Percentiles rank a stretch among this genome's conserved stretches.
Conservation (phyloP, 129 eudicot genomes). For the Deinandra increscens region DNA sequence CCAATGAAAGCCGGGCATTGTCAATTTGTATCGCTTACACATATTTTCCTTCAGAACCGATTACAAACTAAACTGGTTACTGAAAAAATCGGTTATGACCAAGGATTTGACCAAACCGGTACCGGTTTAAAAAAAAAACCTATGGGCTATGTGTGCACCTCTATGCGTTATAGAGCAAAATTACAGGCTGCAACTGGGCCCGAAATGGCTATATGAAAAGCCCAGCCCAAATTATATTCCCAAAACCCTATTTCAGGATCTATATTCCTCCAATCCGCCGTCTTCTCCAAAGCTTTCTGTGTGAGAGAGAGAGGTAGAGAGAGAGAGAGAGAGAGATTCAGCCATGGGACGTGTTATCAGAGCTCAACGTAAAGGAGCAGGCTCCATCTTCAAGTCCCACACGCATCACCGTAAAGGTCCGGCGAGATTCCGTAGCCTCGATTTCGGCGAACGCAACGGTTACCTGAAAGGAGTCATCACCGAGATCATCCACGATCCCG, state of each 20-base stretch:
- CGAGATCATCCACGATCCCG: conserved; percentile 87
- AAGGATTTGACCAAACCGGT: too few species aligned
- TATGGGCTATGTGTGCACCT: too few species aligned
- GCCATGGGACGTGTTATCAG: conserved; percentile 55
- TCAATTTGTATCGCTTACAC: too few species aligned
- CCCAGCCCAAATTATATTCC: conserved; percentile 11
- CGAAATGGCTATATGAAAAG: background rate
- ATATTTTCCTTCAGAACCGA: too few species aligned
- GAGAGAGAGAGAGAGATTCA: conserved; percentile 3
- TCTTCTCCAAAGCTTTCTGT: conserved; percentile 19
- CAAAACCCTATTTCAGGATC: conserved; percentile 32
- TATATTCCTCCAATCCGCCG: conserved; percentile 7
- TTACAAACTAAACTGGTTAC: too few species aligned
- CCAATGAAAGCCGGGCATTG: too few species aligned
- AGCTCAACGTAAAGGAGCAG: conserved; percentile 70
- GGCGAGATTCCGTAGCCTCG: conserved; percentile 71
- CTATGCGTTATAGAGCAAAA: too few species aligned
- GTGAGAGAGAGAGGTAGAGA: background rate
- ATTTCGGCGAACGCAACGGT: conserved; percentile 86
- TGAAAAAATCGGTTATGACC: too few species aligned
- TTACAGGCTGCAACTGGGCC: too few species aligned
- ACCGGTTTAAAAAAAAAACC: too few species aligned
- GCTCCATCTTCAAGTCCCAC: conserved; percentile 59
- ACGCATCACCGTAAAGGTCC: conserved; percentile 75
- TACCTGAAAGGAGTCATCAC: conserved; percentile 78